Evolutionary conservation across 1,284 basidiomycete species (phyloP).

Genomic region (Apiotrichum laibachii): DNA sequence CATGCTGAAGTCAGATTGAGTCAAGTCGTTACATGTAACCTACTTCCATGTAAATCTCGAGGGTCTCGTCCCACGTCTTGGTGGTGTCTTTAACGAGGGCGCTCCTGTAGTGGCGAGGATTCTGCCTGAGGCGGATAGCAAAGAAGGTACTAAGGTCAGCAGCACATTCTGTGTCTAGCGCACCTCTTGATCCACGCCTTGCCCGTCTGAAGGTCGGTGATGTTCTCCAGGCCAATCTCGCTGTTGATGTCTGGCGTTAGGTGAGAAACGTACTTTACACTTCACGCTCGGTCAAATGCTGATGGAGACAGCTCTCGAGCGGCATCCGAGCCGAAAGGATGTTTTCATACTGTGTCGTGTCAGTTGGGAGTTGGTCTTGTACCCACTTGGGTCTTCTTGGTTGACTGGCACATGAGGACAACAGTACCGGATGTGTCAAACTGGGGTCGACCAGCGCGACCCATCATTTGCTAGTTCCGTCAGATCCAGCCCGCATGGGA

Average conservation of each 20-base stretch:
- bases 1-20: conserved; percentile 49
- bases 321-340: conserved; percentile 57
- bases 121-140: conserved; percentile 75
- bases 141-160: conserved; percentile 63
- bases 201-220: conserved; percentile 64
- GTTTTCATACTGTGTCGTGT: conserved; percentile 49
- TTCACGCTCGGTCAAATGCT: conserved; percentile 69
- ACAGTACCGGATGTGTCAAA: conserved; percentile 64
- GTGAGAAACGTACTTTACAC: background rate
- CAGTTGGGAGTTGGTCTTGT: background rate
- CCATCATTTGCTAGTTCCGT: conserved; percentile 50
- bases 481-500: background rate
- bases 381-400: conserved; percentile 32
- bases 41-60: conserved; percentile 66
- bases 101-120: conserved; percentile 68
- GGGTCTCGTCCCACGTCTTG: conserved; percentile 58
- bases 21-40: conserved; percentile 1
- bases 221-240: conserved; percentile 81
- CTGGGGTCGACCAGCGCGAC: conserved; percentile 80
- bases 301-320: conserved; percentile 79
- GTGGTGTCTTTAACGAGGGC: conserved; percentile 42
- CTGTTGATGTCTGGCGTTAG: conserved; percentile 67
- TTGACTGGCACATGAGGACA: conserved; percentile 43
- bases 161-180: background rate
- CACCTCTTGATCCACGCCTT: conserved; percentile 66